Conservation (phyloP, 352 stramenopile genomes). For the Blastocystis hominis region DNA sequence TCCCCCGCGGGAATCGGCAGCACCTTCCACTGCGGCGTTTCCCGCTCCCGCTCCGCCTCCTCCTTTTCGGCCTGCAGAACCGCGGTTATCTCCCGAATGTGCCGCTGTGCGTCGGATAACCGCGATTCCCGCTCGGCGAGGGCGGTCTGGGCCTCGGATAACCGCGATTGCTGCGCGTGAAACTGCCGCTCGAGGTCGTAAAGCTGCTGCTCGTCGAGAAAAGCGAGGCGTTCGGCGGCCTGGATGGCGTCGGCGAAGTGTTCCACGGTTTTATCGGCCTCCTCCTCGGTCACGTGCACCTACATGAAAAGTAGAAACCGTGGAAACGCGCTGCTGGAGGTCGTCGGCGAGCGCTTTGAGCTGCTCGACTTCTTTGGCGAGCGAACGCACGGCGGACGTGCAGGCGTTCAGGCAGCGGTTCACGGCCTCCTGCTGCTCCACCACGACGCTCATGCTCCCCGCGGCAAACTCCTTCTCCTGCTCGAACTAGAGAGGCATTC, state of each 20-base stretch:
- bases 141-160: neutral
- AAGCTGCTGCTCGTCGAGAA: conserved; percentile 16
- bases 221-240: neutral
- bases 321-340: neutral
- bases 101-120: too few relatives aligned
- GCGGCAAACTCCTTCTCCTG: neutral
- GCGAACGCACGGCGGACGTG: neutral
- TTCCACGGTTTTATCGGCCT: conserved; percentile 8
- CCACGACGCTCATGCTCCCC: neutral
- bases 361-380: neutral
- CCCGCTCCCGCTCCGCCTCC: neutral
- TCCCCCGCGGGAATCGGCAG: neutral
- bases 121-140: neutral
- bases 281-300: neutral
- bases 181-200: conserved; percentile 10
- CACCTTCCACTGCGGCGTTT: neutral
- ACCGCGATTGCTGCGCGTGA: neutral
- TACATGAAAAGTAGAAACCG: neutral
- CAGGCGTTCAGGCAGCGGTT: conserved; percentile 26
- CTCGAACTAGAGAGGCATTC: neutral
- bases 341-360: neutral
- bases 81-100: neutral
- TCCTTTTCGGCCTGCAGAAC: neutral
- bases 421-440: conserved; percentile 43
- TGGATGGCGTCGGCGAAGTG: neutral